Evolutionary conservation across 2,329 filamentous ascomycete species (phyloP).

Genomic region (Aspergillus fischeri): DNA sequence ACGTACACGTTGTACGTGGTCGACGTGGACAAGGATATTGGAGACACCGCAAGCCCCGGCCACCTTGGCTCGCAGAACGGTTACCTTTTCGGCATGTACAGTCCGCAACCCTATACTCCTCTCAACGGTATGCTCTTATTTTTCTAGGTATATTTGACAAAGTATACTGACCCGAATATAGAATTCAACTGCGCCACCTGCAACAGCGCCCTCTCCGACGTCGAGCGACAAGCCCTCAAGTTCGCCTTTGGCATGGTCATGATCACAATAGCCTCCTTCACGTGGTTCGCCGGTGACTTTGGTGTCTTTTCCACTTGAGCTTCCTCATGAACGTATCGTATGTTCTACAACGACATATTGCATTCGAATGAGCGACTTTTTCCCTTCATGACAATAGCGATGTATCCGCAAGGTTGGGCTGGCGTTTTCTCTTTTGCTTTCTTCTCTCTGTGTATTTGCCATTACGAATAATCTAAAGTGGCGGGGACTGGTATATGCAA

Average conservation of each 20-base stretch:
- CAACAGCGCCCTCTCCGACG: constrained; percentile 48
- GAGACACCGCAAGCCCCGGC: constrained; percentile 50
- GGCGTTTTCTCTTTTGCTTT: constrained; percentile 9
- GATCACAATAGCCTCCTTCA: constrained; percentile 57
- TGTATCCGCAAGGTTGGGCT: constrained; percentile 17
- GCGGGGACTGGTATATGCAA: not conserved
- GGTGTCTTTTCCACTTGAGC: constrained; percentile 31
- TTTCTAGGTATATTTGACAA: constrained; percentile 3
- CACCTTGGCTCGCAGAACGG: constrained; percentile 51
- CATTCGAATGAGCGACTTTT: constrained; percentile 4
- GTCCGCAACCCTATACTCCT: constrained; percentile 48
- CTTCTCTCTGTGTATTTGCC: not conserved
- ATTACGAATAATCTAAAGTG: not conserved
- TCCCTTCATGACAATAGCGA: constrained; percentile 28
- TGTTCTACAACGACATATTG: not conserved
- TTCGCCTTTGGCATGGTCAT: constrained; percentile 53
- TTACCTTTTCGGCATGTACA: constrained; percentile 62
- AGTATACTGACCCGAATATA: constrained; percentile 23
- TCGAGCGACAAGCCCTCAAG: constrained; percentile 53
- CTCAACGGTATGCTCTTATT: constrained; percentile 43
- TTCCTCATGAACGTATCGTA: not conserved
- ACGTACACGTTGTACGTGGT: constrained; percentile 63
- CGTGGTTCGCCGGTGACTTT: constrained; percentile 46
- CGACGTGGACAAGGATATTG: constrained; percentile 52
- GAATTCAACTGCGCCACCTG: constrained; percentile 57